Conservation (phyloP, 2,329 filamentous ascomycete genomes). For the Aureobasidium uvarum region DNA sequence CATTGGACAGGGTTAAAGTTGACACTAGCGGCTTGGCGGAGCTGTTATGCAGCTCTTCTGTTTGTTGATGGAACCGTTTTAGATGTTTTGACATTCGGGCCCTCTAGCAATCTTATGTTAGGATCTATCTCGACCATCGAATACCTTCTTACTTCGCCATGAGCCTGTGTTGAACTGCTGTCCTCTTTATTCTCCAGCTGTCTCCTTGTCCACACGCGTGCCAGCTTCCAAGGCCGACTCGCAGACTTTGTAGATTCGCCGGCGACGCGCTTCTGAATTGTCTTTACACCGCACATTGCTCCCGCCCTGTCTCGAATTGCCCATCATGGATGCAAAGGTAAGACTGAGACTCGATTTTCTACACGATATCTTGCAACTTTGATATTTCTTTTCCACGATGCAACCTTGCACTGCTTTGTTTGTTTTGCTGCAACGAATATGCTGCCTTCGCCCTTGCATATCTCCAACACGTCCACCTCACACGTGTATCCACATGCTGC, state of each 20-base stretch:
- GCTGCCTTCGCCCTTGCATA: constrained; percentile 9
- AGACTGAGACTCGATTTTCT: constrained; percentile 28
- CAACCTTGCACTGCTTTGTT: constrained; percentile 18
- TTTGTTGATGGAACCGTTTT: constrained; percentile 22
- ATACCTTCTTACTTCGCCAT: constrained; percentile 24
- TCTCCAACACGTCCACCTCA: not conserved
- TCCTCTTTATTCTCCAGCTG: constrained; percentile 5
- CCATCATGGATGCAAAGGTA: constrained; percentile 49
- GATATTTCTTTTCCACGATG: not conserved
- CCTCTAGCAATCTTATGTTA: constrained; percentile 24
- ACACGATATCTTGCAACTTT: not conserved
- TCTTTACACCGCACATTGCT: constrained; percentile 20
- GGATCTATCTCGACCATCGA: constrained; percentile 19
- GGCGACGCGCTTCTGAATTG: constrained; percentile 18
- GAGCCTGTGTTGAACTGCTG: constrained; percentile 22
- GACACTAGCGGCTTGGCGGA: constrained; percentile 11
- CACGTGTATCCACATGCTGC: constrained; percentile 19
- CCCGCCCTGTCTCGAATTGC: constrained; percentile 16
- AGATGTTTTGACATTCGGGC: constrained; percentile 20
- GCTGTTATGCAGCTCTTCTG: constrained; percentile 16
- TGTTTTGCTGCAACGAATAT: constrained; percentile 22
- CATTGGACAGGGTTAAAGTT: constrained; percentile 17
- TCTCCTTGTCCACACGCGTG: constrained; percentile 11
- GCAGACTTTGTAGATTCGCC: constrained; percentile 21
- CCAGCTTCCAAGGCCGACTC: constrained; percentile 1